Conservation (phyloP, 2,329 filamentous ascomycete species). For the Diplodia seriata region DNA sequence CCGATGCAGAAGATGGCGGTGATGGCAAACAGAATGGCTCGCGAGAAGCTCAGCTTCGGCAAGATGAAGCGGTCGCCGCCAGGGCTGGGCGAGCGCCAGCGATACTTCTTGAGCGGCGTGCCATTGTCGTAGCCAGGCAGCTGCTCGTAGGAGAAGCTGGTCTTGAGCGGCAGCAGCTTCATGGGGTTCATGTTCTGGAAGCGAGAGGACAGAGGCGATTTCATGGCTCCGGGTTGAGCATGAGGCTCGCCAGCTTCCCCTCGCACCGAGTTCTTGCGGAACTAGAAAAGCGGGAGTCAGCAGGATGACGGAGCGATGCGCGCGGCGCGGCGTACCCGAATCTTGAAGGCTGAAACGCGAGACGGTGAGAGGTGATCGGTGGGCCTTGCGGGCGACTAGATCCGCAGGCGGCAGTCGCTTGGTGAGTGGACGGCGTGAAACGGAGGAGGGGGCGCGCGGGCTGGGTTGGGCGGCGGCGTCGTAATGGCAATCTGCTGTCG, state of each 20-base stretch:
- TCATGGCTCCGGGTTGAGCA: slow-evolving; percentile 34
- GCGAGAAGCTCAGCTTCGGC: slow-evolving; percentile 48
- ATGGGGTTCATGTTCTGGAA: slow-evolving; percentile 54
- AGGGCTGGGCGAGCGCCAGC: slow-evolving; percentile 49
- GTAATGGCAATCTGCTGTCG: slow-evolving; percentile 32
- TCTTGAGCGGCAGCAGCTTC: slow-evolving; percentile 51
- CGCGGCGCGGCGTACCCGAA: slow-evolving; percentile 28
- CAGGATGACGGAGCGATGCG: slow-evolving; percentile 17
- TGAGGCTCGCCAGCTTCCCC: slow-evolving; percentile 36
- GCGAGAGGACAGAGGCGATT: slow-evolving; percentile 33
- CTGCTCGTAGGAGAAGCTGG: slow-evolving; percentile 56
- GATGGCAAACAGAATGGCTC: slow-evolving; percentile 50
- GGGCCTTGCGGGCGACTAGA: slow-evolving; percentile 33
- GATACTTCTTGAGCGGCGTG: slow-evolving; percentile 46
- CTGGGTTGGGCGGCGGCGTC: slow-evolving; percentile 29
- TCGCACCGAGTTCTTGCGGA: slow-evolving; percentile 33
- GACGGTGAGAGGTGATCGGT: slow-evolving; percentile 36
- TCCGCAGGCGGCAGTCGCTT: slow-evolving; percentile 35
- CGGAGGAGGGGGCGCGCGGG: slow-evolving; percentile 30
- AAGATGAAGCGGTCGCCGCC: slow-evolving; percentile 37
- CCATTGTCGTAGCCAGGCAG: slow-evolving; percentile 51
- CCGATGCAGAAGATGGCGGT: slow-evolving; percentile 50
- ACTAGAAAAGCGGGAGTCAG: slow-evolving; percentile 21
- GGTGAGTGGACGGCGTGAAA: slow-evolving; percentile 25
- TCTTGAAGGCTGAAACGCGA: slow-evolving; percentile 32